Evolutionary conservation across 106 monocot species (phyloP), one percentile per base, ranked within the genome.

Genomic region (Agapanthus africanus): DNA sequence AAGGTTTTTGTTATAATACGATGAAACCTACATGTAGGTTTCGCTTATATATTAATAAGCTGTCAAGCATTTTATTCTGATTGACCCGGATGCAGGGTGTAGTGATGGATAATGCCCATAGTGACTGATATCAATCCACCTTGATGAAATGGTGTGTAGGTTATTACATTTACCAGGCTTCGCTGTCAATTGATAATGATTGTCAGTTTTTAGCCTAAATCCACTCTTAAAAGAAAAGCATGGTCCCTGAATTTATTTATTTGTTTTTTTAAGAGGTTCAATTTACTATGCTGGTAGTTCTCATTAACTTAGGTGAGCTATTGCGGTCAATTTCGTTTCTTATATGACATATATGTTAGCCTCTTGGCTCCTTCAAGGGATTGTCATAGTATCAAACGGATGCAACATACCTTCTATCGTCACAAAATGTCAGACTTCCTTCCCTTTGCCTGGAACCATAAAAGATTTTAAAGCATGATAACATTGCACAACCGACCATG

Each of bases 261-360:
- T n/a, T n/a, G n/a, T n/a, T n/a, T n/a, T n/a, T n/a, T n/a, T 54
- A 25, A 14, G 25, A 54, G 26, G 52, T 25, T 54, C 25, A 6
- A n/a, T n/a, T 54, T n/a, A n/a, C n/a, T n/a, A n/a, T n/a, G n/a
- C n/a, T n/a, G n/a, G n/a, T n/a, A n/a, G n/a, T n/a, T n/a, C n/a
- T n/a, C n/a, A 22, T 54, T 52, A 4, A 52, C 4, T 23, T 56
- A 22, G 11, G 51, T 6, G 28, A 28, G 28, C 4, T 30, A 25
- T 52, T 3, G 51, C n/a, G 6, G 51, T 56, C 26, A 56, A 51
- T 28, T 56, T 28, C 28, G 8, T 56, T 30, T 56, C 28, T 28
- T 56, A 56, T 10, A 27, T 56, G 27, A 56, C 54, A n/a, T n/a
- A 56, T 52, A 52, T 56, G 54, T 30, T 28, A 56, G 28, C 54